Evolutionary conservation across 106 monocot species (phyloP), one percentile per base, ranked within the genome.

Genomic region (Dendrobium chrysotoxum): DNA sequence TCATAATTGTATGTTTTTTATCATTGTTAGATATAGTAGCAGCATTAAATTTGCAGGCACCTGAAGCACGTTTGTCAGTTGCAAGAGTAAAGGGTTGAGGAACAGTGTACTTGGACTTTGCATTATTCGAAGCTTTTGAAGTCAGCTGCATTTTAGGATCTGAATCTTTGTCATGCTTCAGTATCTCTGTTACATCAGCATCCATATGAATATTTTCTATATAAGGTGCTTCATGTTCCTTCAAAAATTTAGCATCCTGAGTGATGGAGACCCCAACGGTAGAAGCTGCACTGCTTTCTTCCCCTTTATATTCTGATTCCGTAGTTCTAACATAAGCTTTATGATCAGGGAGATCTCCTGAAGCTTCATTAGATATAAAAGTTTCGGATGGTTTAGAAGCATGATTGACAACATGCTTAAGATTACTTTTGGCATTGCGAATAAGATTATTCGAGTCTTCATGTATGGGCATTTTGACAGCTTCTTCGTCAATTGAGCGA

Each of bases 61-160:
- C 41, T 40, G 46, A 47, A 76, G 76, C 76, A 76, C 76, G 47
- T 26, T 76, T 76, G 12, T 50, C 76, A 50, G 76, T 50, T 46
- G 76, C 76, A 47, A 76, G 76, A 5, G n/a, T 26, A 76, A 76
- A 76, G 44, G 76, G 76, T 26, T 50, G 76, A 76, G 46, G 46
- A 47, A 76, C 47, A 26, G 76, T 47, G 76, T 46, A 47, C 76
- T 76, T 47, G 28, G 28, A 47, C 47, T 25, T 40, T 47, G 28
- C 26, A 76, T 41, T 74, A 42, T 74, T 40, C 4, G 20, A 0
- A 74, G 41, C 41, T 4, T 74, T 74, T 20, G 40, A 40, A n/a
- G 39, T 74, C 74, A 74, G 42, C 39, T 21, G 72, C 13, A 15
- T 20, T 40, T 40, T 72, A 40, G 72, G 38, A 72, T 72, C 44